These are phyloP conservation scores for Halenospora varia DNA, from an alignment of 495 filamentous ascomycete species.

Conservation along the genomic window DNA sequence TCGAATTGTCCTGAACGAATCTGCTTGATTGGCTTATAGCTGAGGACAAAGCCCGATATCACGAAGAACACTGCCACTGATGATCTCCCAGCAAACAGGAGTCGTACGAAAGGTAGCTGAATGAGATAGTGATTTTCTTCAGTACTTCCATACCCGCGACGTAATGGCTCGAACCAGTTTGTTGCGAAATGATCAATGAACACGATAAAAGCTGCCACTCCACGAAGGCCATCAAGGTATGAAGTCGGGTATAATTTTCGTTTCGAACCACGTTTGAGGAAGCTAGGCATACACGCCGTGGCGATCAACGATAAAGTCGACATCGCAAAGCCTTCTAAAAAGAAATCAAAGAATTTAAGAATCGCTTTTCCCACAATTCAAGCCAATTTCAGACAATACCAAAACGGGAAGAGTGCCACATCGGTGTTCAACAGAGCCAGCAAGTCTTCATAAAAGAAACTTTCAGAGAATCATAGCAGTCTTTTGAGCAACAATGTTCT, in stretches of 20 bases:
- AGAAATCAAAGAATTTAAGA: too few relatives aligned
- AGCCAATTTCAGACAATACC: too few relatives aligned
- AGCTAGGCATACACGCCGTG: background rate
- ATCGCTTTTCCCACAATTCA: too few relatives aligned
- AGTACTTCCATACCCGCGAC: constrained; percentile 38
- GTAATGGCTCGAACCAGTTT: constrained; percentile 24
- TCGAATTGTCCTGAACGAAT: constrained; percentile 43
- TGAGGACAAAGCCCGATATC: constrained; percentile 65
- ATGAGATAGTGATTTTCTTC: constrained; percentile 35
- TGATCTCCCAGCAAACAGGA: constrained; percentile 58
- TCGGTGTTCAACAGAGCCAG: too few relatives aligned
- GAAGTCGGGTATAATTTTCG: constrained; percentile 39
- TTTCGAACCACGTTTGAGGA: background rate
- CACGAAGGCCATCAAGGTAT: constrained; percentile 50
- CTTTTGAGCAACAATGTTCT: too few relatives aligned
- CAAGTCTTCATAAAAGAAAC: too few relatives aligned
- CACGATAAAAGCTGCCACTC: constrained; percentile 49
- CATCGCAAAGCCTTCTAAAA: background rate
- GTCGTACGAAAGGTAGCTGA: constrained; percentile 58
- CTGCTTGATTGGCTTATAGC: constrained; percentile 53
- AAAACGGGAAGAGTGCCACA: too few relatives aligned
- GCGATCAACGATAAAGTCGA: background rate
- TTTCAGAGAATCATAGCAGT: too few relatives aligned
- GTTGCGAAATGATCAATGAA: constrained; percentile 41
- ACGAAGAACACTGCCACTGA: constrained; percentile 73